phyloP scores from a whole-genome alignment of 225 moss, liverwort and hornwort genomes.

The Thuidium tamariscinum region DNA sequence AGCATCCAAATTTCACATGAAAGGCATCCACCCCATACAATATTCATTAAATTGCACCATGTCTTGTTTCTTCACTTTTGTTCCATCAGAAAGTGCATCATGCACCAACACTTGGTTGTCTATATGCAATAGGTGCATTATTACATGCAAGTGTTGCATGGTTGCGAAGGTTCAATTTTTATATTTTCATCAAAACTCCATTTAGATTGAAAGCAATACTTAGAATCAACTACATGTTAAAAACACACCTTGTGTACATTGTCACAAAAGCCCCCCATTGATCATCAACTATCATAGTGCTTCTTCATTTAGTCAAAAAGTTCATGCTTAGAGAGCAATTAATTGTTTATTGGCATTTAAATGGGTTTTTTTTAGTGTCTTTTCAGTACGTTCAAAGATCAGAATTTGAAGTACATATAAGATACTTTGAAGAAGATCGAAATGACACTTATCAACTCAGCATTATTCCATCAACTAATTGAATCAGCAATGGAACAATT shows the following conservation, averaged over 20 bases:
- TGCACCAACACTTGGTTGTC: conserved; percentile 31
- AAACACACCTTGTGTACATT: neutral
- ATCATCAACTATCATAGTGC: neutral
- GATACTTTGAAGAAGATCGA: no score
- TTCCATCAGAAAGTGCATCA: conserved; percentile 62
- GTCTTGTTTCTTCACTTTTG: conserved; percentile 28
- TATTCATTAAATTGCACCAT: conserved; percentile 38
- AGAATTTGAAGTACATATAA: neutral
- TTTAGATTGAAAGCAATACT: neutral
- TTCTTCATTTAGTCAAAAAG: neutral
- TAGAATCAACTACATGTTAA: neutral
- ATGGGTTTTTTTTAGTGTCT: neutral
- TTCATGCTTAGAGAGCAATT: neutral
- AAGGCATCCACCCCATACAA: conserved; percentile 63
- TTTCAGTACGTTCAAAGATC: neutral
- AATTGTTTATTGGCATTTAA: neutral
- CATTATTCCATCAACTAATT: neutral
- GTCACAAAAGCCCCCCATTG: neutral
- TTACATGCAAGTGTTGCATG: neutral
- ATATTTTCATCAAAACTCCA: neutral
- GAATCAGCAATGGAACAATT: neutral
- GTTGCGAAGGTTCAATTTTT: neutral
- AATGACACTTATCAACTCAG: neutral
- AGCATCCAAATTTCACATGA: conserved; percentile 62
- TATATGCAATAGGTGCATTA: neutral